Evolutionary conservation across 208 protist genomes (phyloP), one percentile per base, ranked within the genome.

Genomic region (Trypanosoma cruzi): DNA sequence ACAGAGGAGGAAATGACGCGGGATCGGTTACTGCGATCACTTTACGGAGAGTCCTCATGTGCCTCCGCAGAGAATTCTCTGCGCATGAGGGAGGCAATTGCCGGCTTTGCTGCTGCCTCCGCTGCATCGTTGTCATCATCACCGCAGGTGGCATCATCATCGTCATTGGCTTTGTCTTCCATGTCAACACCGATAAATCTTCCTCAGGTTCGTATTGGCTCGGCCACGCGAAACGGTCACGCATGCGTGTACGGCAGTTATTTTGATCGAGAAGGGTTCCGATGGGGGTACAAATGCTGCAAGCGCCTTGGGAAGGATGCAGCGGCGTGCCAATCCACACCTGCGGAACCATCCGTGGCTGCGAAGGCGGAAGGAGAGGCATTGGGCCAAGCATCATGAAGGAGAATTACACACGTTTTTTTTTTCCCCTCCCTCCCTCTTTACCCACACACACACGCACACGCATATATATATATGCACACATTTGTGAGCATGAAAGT

Each of bases 281-380:
- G 26, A 2, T 96, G 91, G 89, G 91, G 88, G 10, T 96, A 94
- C 68, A 71, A 79, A 66, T 96, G 91, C 74, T 96, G 91, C 62
- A 73, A 73, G 26, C 63, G 63, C 1, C 64, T 81, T 16, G 80
- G 65, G 5, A 84, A 83, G 46, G 84, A 92, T 58, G 81, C 84
- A 20, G 62, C 68, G 3, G 52, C 75, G 16, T 92, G 86, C 60
- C 44, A 67, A 40, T 46, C 46, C 18, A 20, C 37, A 37, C 26
- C 2, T 56, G 24, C 3, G 18, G 40, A n/a, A 71, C 37, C 46
- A 59, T 4, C 57, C 4, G 10, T 32, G 6, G 57, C 32, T 1
- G 36, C 7, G 20, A 31, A 24, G 52, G 49, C 26, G 14, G 61
- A 52, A 7, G n/a, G 3, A 37, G 18, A 3, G 28, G 6, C 13